A percentile compares a stretch with the other conserved stretches of the same genome.
Evolutionary conservation across 1,139 yeast genomes (phyloP).

Genomic region (Candida smagusa): DNA sequence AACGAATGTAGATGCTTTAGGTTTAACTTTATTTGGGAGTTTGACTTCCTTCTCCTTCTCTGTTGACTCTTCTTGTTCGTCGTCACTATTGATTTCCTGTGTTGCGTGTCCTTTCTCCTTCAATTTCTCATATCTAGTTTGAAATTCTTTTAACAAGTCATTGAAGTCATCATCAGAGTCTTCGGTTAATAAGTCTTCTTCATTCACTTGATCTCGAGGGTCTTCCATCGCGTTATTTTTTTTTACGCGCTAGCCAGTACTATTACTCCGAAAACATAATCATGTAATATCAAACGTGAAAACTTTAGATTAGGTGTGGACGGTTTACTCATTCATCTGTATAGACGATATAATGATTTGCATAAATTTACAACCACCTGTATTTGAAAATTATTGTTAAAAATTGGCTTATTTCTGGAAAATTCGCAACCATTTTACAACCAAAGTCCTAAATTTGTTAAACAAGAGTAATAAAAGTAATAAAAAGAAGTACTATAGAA

Average conservation of each 20-base stretch:
- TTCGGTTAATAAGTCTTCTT: constrained; percentile 19
- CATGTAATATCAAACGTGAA: too few relatives aligned
- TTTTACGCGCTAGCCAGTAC: too few relatives aligned
- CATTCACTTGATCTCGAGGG: constrained; percentile 15
- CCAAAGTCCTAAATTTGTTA: too few relatives aligned
- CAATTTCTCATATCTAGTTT: constrained; percentile 15
- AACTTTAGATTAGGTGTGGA: too few relatives aligned
- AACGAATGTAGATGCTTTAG: constrained; percentile 10
- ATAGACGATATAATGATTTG: too few relatives aligned
- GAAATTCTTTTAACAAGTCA: constrained; percentile 22
- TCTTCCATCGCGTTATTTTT: constrained; percentile 14
- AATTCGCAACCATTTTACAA: not conserved
- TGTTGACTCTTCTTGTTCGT: constrained; percentile 1
- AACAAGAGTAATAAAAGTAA: too few relatives aligned
- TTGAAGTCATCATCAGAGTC: constrained; percentile 23
- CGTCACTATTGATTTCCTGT: constrained; percentile 7
- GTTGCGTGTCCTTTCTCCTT: constrained; percentile 9
- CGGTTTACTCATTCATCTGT: too few relatives aligned
- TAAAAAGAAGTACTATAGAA: too few relatives aligned
- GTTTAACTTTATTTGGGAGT: not conserved
- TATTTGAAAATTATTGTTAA: too few relatives aligned
- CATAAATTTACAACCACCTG: too few relatives aligned
- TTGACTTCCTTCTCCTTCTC: not conserved
- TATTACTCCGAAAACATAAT: not conserved
- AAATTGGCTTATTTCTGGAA: too few relatives aligned